Percentiles rank a stretch among this genome's conserved stretches.
Conservation (phyloP, 352 stramenopile genomes). For the Paralagenidium karlingii region DNA sequence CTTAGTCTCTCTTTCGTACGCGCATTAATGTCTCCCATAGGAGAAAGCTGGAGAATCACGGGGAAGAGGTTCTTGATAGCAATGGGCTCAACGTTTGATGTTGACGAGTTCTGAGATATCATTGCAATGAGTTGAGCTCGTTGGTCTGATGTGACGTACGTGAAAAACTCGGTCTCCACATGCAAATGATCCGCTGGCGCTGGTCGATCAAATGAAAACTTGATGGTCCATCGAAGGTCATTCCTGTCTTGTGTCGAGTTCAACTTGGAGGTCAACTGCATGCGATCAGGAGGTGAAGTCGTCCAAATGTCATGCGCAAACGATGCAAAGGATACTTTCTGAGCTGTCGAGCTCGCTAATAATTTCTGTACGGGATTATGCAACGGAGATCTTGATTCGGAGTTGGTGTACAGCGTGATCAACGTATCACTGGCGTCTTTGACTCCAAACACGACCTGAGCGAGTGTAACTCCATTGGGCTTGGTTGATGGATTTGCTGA, state of each 20-base stretch:
- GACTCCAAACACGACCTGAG: constrained; percentile 54
- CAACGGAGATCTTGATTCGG: constrained; percentile 44
- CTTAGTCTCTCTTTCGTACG: constrained; percentile 38
- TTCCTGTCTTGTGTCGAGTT: constrained; percentile 31
- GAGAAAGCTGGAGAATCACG: constrained; percentile 58
- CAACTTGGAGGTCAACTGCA: constrained; percentile 52
- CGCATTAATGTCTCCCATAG: constrained; percentile 35
- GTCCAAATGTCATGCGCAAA: constrained; percentile 70
- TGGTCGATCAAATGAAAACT: too few relatives aligned
- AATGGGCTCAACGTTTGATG: too few relatives aligned
- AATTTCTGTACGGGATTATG: constrained; percentile 33
- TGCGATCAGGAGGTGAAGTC: constrained; percentile 53
- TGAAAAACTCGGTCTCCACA: neutral
- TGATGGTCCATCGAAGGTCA: too few relatives aligned
- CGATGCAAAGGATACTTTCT: constrained; percentile 64
- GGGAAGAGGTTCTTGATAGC: constrained; percentile 40
- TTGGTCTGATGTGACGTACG: neutral
- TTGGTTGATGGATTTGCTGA: constrained; percentile 77
- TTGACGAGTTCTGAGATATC: too few relatives aligned
- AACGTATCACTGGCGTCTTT: constrained; percentile 61
- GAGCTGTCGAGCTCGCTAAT: constrained; percentile 28
- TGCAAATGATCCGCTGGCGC: too few relatives aligned
- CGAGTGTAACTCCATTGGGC: constrained; percentile 47
- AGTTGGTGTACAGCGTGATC: constrained; percentile 57
- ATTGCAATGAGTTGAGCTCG: too few relatives aligned